Base-by-base conservation (phyloP, 345 rosid species). In the Brassica nigra region DNA sequence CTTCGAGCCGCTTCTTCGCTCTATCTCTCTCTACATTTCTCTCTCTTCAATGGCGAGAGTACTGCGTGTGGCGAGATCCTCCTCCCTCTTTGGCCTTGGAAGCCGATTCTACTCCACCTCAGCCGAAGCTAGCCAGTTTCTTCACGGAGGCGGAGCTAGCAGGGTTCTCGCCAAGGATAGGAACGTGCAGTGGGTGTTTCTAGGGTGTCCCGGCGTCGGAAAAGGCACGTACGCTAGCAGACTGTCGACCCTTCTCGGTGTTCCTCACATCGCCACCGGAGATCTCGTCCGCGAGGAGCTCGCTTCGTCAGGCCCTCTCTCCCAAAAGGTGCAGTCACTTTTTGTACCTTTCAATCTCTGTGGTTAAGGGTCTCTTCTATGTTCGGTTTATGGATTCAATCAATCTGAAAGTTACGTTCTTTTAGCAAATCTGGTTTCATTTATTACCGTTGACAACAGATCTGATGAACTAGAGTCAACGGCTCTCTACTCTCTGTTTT, bases 201-300 rank as follows among this genome's bases (percentile, higher is more conserved):
- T 95, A 3, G 99, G 99, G 6, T 89, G 89, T 66, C 98, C 99
- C 0, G 97, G 96, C 55, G 99, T 95, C 3, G 99, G 99, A 6
- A 93, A 93, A 82, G 99, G 99, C 18, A 91, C 96, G 0, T 93
- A 95, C 74, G 97, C 98, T 15, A 88, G 96, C 70, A 93, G 95
- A 47, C 86, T 93, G 12, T 91, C 94, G 15, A 78, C 10, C 71
- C 91, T 89, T 62, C 95, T 95, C 66, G 91, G 92, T 18, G 93
- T 91, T 49, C 97, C 97, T 66, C 98, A 93, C 55, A 95, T 95
- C 87, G 95, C 97, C 80, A 91, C 97, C 47, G 98, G 95, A 64
- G 97, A 91, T 89, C 97, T 93, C 81, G 97, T 95, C 72, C 93
- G 96, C 30, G 92, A 89, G 30, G 99, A 88, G 83, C 90, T 93